A percentile compares a stretch with the other conserved stretches of the same genome.
phyloP scores from a whole-genome alignment of 805 yeast species.

The Priceomyces fermenticarens region DNA sequence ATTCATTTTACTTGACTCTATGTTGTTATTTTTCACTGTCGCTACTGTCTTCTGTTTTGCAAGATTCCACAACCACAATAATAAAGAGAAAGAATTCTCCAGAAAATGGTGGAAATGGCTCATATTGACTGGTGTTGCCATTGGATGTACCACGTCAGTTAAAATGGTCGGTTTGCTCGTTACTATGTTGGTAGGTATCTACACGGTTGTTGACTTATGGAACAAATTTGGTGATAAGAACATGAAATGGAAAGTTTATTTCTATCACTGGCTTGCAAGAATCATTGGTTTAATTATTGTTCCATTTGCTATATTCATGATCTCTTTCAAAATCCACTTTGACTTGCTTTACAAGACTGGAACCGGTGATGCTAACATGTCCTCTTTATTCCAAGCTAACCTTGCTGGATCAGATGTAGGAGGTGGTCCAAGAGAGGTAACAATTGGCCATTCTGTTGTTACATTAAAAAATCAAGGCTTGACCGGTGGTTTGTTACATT shows the following conservation, averaged over 20 bases:
- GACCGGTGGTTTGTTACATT: constrained; percentile 45
- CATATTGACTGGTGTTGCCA: constrained; percentile 72
- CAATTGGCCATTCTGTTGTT: constrained; percentile 46
- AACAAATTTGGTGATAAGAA: constrained; percentile 67
- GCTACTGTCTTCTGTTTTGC: constrained; percentile 74
- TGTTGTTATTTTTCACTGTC: constrained; percentile 72
- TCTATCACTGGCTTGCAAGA: constrained; percentile 67
- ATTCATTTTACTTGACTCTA: constrained; percentile 73
- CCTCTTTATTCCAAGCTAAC: constrained; percentile 79
- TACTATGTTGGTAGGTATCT: constrained; percentile 83
- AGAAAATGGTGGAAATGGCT: constrained; percentile 95
- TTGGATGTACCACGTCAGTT: constrained; percentile 90
- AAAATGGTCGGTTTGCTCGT: constrained; percentile 97
- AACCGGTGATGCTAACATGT: constrained; percentile 78
- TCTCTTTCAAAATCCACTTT: constrained; percentile 73
- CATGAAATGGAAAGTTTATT: constrained; percentile 48
- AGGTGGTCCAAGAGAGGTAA: constrained; percentile 67
- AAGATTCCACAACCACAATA: constrained; percentile 63
- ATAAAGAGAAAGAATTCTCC: constrained; percentile 46
- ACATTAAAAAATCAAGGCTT: constrained; percentile 43
- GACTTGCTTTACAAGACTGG: constrained; percentile 72
- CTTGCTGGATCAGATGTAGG: constrained; percentile 60
- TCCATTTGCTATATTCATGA: constrained; percentile 60
- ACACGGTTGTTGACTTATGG: constrained; percentile 89
- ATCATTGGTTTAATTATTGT: constrained; percentile 58